phyloP scores from a whole-genome alignment of 805 yeast genomes.

The Priceomyces melissophilus region DNA sequence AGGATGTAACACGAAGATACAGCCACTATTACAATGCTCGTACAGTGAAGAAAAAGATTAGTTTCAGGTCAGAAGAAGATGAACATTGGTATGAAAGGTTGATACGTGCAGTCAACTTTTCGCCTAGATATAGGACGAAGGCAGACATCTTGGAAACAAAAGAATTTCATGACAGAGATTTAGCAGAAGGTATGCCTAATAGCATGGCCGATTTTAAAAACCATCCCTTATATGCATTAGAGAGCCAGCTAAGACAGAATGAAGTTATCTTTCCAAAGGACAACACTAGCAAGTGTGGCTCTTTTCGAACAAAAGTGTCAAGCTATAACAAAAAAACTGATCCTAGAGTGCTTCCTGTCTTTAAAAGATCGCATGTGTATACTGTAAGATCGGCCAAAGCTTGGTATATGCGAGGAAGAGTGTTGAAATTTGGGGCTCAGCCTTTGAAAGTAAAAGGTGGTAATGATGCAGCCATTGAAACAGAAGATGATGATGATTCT shows the following conservation, averaged over 20 bases:
- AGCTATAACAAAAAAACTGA: conserved; percentile 8
- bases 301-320: conserved; percentile 39
- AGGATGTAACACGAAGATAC: conserved; percentile 86
- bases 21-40: conserved; percentile 68
- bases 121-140: conserved; percentile 16
- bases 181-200: conserved; percentile 83
- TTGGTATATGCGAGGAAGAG: conserved; percentile 83
- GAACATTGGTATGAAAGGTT: conserved; percentile 59
- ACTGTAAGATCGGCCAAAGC: conserved; percentile 68
- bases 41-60: conserved; percentile 68
- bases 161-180: conserved; percentile 59
- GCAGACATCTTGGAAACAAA: conserved; percentile 55
- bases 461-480: conserved; percentile 17
- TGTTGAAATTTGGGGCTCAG: conserved; percentile 65
- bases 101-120: conserved; percentile 29
- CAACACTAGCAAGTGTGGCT: conserved; percentile 60
- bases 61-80: conserved; percentile 50
- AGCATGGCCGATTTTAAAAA: conserved; percentile 76
- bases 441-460: conserved; percentile 48
- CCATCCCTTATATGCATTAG: conserved; percentile 84
- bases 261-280: conserved; percentile 69
- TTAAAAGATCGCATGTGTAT: conserved; percentile 61
- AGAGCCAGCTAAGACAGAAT: conserved; percentile 65
- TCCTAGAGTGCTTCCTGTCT: conserved; percentile 52
- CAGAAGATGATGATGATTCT: conserved; percentile 52